A percentile compares a stretch with the other conserved stretches of the same genome.
Evolutionary conservation across 495 filamentous ascomycete genomes (phyloP).

Genomic region (Aspergillus sclerotiicarbonarius): DNA sequence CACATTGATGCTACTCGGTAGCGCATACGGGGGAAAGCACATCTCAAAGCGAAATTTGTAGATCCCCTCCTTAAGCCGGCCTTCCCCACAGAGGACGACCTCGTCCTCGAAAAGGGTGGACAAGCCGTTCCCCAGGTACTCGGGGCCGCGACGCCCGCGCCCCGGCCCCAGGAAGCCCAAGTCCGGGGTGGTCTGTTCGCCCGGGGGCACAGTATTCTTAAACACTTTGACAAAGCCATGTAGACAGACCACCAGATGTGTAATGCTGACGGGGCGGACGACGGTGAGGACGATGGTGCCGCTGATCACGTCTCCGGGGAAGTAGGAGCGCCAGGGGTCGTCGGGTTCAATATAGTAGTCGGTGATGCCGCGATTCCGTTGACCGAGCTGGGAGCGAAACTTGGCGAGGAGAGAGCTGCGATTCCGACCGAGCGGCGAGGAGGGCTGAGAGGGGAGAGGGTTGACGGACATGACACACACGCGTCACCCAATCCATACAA

Average conservation of each 20-base stretch:
- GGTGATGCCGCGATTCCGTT: constrained; percentile 68
- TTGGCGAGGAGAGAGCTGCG: constrained; percentile 55
- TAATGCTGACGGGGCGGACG: constrained; percentile 78
- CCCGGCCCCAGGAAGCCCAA: constrained; percentile 49
- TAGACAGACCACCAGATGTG: constrained; percentile 82
- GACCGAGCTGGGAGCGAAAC: constrained; percentile 59
- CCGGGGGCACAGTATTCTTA: constrained; percentile 66
- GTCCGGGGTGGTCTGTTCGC: constrained; percentile 55
- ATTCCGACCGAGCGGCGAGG: constrained; percentile 44
- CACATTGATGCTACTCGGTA: constrained; percentile 95
- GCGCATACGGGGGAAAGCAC: constrained; percentile 67
- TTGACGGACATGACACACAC: constrained; percentile 48
- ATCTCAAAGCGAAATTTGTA: constrained; percentile 95
- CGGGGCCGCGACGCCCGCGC: constrained; percentile 54
- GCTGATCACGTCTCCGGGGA: constrained; percentile 60
- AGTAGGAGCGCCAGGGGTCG: constrained; percentile 86
- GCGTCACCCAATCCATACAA: constrained; percentile 41
- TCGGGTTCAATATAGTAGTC: constrained; percentile 76
- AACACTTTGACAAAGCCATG: constrained; percentile 89
- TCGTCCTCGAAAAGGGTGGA: constrained; percentile 90
- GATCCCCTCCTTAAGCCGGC: constrained; percentile 75
- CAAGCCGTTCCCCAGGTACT: constrained; percentile 79
- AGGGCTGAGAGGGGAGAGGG: constrained; percentile 33
- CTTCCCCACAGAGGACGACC: constrained; percentile 84
- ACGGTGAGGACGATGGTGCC: constrained; percentile 81